phyloP scores from a whole-genome alignment of 1,284 basidiomycete genomes.

The Psilocybe mexicana region DNA sequence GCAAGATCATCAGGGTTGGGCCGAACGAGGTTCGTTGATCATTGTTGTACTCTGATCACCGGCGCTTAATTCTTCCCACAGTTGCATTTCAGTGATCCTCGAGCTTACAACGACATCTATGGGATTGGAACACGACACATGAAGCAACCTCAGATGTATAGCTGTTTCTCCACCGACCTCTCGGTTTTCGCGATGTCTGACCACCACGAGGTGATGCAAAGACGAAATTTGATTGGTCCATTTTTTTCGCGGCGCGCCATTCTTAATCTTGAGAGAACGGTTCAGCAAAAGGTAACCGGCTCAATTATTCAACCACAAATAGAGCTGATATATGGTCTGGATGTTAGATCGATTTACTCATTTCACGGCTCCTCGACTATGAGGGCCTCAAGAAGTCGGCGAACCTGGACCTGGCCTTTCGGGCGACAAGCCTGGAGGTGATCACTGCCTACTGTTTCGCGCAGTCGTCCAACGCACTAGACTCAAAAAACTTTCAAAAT shows the following conservation, averaged over 20 bases:
- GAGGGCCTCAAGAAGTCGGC: conserved; percentile 22
- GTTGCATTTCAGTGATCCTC: conserved; percentile 38
- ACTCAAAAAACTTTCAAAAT: conserved; percentile 30
- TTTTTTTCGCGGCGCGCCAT: conserved; percentile 40
- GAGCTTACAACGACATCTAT: conserved; percentile 37
- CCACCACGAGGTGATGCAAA: conserved; percentile 31
- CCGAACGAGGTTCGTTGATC: conserved; percentile 32
- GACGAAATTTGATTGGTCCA: conserved; percentile 34
- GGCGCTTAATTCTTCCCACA: conserved; percentile 16
- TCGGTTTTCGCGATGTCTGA: conserved; percentile 36
- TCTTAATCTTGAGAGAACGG: conserved; percentile 33
- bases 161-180: conserved; percentile 32
- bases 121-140: conserved; percentile 32
- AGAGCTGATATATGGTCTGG: neutral
- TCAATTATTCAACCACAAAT: neutral
- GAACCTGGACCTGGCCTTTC: conserved; percentile 34
- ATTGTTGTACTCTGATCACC: neutral
- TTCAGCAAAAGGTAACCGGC: conserved; percentile 34
- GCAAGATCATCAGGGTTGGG: conserved; percentile 33
- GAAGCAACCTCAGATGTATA: conserved; percentile 34
- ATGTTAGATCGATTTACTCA: conserved; percentile 33
- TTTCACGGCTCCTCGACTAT: conserved; percentile 26
- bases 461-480: conserved; percentile 26
- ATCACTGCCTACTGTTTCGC: conserved; percentile 39
- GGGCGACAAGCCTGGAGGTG: conserved; percentile 35